phyloP scores from a whole-genome alignment of 73 alveolate genomes.

The Paramecium octaurelia region DNA sequence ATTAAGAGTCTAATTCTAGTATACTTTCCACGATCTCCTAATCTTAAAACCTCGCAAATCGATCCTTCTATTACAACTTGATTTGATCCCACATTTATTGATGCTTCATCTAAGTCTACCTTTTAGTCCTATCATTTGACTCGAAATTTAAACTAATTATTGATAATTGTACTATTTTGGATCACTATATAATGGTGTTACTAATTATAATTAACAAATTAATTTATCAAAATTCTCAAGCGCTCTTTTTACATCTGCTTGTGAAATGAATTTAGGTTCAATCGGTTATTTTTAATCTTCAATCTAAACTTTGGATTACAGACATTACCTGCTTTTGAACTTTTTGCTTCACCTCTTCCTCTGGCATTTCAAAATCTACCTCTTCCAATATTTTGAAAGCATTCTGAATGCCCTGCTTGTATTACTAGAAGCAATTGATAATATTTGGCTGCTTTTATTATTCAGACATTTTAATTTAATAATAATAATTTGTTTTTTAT shows the following conservation, averaged over 20 bases:
- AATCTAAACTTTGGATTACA: not conserved
- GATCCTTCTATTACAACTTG: not conserved
- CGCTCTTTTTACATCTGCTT: not conserved
- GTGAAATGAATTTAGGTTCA: slow-evolving; percentile 1
- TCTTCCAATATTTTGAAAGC: not conserved
- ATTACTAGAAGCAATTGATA: not conserved
- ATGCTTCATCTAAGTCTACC: not conserved
- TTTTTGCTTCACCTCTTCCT: not conserved
- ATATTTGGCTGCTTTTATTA: slow-evolving; percentile 6
- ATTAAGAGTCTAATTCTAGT: not conserved
- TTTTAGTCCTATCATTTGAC: not conserved
- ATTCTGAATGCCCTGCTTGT: not conserved
- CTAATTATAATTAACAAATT: not conserved
- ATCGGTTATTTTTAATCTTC: not conserved
- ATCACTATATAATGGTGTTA: not conserved
- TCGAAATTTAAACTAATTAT: not conserved
- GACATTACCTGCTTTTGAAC: not conserved
- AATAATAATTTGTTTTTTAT: not conserved
- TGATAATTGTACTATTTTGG: not conserved
- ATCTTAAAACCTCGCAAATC: not conserved
- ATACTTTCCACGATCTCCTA: not conserved
- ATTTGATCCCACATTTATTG: slow-evolving; percentile 9
- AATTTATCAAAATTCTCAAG: slow-evolving; percentile 29
- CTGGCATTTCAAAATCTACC: not conserved
- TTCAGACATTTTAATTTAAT: not conserved